Percentiles rank a stretch among this genome's conserved stretches.
Evolutionary conservation across 495 filamentous ascomycete species (phyloP).

Genomic region (Neurospora discreta): DNA sequence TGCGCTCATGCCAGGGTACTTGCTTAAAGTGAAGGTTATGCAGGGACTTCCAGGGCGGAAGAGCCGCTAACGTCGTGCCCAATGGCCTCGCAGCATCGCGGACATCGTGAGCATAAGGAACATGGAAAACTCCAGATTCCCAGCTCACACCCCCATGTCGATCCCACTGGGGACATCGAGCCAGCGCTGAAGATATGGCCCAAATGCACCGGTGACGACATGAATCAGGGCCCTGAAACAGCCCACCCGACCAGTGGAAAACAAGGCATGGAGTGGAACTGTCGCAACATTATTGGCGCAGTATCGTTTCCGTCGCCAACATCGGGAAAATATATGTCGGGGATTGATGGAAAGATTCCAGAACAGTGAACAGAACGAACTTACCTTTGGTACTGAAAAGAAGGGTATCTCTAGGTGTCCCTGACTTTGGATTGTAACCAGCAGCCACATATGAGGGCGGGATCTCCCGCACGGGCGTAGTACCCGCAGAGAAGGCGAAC

Average conservation of each 20-base stretch:
- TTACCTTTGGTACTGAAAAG: constrained; percentile 7
- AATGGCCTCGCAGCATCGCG: neutral
- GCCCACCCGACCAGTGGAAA: constrained; percentile 1
- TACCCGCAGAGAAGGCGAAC: constrained; percentile 12
- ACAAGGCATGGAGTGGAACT: neutral
- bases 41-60: neutral
- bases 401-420: constrained; percentile 1
- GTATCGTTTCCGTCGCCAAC: neutral
- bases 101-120: neutral
- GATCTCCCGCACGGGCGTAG: constrained; percentile 11
- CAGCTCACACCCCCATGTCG: neutral
- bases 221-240: constrained; percentile 2
- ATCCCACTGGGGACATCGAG: neutral
- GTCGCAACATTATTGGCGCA: neutral
- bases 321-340: neutral
- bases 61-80: neutral
- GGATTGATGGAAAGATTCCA: neutral
- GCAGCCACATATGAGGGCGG: constrained; percentile 2
- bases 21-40: neutral
- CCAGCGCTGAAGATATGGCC: neutral
- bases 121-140: neutral
- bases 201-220: neutral
- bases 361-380: constrained; percentile 3
- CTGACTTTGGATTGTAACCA: neutral
- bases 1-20: neutral